phyloP scores from a whole-genome alignment of 164 flowering plant genomes.

The Malania oleifera region DNA sequence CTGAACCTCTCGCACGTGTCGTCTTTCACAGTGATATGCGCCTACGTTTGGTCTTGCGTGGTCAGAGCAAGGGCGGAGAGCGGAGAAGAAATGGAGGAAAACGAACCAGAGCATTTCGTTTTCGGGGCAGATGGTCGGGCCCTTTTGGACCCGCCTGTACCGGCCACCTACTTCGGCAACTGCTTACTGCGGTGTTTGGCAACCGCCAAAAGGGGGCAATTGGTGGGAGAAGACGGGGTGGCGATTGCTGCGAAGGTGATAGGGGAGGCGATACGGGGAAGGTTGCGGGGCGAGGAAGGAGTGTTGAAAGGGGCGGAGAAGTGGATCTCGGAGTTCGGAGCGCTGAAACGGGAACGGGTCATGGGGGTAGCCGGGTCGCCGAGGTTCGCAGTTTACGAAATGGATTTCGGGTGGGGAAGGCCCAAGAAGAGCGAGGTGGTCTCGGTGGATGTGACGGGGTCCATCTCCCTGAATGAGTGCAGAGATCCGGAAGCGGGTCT shows the following conservation, averaged over 20 bases:
- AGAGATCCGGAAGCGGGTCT: conserved; percentile 40
- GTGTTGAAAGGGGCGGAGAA: conserved; percentile 16
- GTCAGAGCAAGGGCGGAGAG: conserved; percentile 11
- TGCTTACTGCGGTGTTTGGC: conserved; percentile 21
- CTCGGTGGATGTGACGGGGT: conserved; percentile 27
- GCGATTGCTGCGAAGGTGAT: conserved; percentile 20
- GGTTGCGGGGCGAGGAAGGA: conserved; percentile 4
- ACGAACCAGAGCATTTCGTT: conserved; percentile 9
- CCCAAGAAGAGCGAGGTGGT: conserved; percentile 40
- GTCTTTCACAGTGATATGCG: conserved; percentile 26
- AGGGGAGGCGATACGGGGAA: conserved; percentile 15
- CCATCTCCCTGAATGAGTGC: conserved; percentile 33
- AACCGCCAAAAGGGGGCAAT: background rate
- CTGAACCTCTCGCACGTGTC: conserved; percentile 15
- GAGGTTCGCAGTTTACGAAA: conserved; percentile 32
- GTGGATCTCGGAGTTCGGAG: conserved; percentile 12
- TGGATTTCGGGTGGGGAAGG: conserved; percentile 63
- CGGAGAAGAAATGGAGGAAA: background rate
- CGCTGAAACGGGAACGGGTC: background rate
- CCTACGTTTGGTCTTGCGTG: conserved; percentile 38
- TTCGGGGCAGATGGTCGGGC: conserved; percentile 30
- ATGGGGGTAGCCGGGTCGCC: conserved; percentile 43
- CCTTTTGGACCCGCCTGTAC: conserved; percentile 23
- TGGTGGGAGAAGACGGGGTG: conserved; percentile 29
- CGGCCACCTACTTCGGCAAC: conserved; percentile 48